A percentile compares a stretch with the other conserved stretches of the same genome.
Conservation (phyloP, 495 filamentous ascomycete species). For the Neurospora discreta region DNA sequence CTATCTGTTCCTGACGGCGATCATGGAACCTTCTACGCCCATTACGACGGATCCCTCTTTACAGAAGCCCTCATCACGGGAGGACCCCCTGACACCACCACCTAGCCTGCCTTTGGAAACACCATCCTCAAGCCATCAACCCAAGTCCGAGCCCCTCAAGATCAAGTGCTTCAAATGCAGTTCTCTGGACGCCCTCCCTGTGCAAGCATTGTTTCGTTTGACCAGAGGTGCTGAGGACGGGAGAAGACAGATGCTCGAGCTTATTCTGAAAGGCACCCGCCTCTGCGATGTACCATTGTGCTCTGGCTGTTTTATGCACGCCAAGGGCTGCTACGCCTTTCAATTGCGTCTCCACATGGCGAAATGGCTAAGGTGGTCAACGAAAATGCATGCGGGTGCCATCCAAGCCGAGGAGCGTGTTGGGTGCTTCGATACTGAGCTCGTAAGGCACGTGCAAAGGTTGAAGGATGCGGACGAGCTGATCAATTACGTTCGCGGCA, state of each 20-base stretch:
- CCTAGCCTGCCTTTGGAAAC: not conserved
- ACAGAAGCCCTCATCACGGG: not conserved
- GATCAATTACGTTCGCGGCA: not conserved
- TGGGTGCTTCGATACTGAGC: not conserved
- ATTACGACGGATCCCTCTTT: not conserved
- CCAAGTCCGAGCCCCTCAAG: not conserved
- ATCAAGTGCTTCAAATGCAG: not conserved
- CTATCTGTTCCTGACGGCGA: not conserved
- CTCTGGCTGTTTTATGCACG: not conserved
- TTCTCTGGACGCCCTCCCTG: not conserved
- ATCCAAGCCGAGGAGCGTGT: not conserved
- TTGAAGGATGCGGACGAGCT: not conserved
- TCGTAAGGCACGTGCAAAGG: not conserved
- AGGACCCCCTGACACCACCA: not conserved
- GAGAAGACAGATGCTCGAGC: not conserved
- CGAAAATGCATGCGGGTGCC: not conserved
- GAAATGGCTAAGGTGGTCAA: not conserved
- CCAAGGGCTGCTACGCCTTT: not conserved
- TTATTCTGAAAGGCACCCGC: not conserved
- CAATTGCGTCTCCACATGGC: not conserved
- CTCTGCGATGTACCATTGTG: not conserved
- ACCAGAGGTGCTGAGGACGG: not conserved
- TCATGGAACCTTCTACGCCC: not conserved
- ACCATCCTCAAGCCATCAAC: not conserved
- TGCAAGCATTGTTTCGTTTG: not conserved